Percentiles rank a stretch among this genome's conserved stretches.
These are phyloP conservation scores for Sporothrix euskadiensis DNA, from an alignment of 2,329 filamentous ascomycete species.

Conservation along the genomic window DNA sequence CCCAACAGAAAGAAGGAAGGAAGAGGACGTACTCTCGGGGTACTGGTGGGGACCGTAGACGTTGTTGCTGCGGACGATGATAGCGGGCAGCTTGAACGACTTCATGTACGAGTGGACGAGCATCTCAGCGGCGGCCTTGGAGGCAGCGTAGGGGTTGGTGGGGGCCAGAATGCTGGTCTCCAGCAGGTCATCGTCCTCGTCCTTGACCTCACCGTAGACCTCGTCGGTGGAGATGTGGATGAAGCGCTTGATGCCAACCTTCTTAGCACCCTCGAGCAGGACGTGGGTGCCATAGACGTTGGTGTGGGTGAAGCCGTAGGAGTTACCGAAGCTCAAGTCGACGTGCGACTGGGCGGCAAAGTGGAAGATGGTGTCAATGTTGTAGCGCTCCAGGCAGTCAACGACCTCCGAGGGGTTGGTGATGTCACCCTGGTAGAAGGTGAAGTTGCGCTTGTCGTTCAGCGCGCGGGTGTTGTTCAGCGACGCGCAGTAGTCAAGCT, in stretches of 20 bases:
- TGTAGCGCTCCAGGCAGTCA: constrained; percentile 67
- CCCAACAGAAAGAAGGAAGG: constrained; percentile 8
- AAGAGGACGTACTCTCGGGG: constrained; percentile 64
- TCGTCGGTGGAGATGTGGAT: constrained; percentile 84
- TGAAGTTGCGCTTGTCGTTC: constrained; percentile 69
- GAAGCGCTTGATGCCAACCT: constrained; percentile 69
- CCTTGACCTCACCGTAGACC: constrained; percentile 78
- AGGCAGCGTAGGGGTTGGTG: constrained; percentile 79
- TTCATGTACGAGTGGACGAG: constrained; percentile 83
- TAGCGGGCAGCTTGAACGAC: constrained; percentile 76
- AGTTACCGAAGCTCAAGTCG: constrained; percentile 79
- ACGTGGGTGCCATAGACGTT: constrained; percentile 86
- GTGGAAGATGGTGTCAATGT: constrained; percentile 78
- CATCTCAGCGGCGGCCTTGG: constrained; percentile 82
- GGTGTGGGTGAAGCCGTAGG: constrained; percentile 76
- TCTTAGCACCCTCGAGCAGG: constrained; percentile 73
- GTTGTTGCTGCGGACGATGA: constrained; percentile 81
- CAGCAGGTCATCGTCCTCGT: constrained; percentile 68
- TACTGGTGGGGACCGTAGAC: constrained; percentile 84
- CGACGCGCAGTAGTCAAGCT: constrained; percentile 79
- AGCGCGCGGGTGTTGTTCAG: constrained; percentile 75
- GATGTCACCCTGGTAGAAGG: constrained; percentile 77
- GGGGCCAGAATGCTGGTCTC: constrained; percentile 75
- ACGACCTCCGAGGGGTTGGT: constrained; percentile 70
- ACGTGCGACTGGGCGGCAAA: constrained; percentile 87